These are phyloP conservation scores for Parasarocladium wereldwijsianum DNA, from an alignment of 2,329 filamentous ascomycete species.

Conservation along the genomic window DNA sequence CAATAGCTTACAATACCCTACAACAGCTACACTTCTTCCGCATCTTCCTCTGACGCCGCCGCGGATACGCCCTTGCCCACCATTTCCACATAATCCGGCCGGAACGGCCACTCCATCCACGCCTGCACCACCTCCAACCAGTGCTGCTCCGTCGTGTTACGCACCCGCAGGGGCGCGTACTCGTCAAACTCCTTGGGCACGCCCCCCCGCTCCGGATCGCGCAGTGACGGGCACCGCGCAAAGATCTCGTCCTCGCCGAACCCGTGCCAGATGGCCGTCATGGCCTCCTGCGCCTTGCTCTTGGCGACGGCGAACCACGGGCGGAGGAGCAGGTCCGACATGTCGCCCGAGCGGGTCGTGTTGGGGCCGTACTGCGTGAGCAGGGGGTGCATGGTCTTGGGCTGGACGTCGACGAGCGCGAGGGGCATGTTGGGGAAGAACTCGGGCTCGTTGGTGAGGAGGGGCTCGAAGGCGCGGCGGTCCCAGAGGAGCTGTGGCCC, in stretches of 20 bases:
- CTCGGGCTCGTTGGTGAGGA: constrained; percentile 42
- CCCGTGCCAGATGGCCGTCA: constrained; percentile 44
- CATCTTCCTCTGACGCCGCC: constrained; percentile 9
- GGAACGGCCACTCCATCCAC: constrained; percentile 54
- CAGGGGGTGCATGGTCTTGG: constrained; percentile 34
- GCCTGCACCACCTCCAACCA: constrained; percentile 41
- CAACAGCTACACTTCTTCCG: too few relatives aligned
- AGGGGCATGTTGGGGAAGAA: constrained; percentile 48
- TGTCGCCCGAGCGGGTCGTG: constrained; percentile 28
- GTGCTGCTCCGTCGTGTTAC: constrained; percentile 38
- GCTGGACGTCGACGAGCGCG: constrained; percentile 52
- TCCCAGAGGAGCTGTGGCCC: constrained; percentile 51
- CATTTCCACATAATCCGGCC: constrained; percentile 32
- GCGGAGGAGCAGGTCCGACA: constrained; percentile 32
- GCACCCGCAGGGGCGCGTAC: constrained; percentile 25
- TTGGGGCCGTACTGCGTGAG: constrained; percentile 28
- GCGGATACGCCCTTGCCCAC: constrained; percentile 26
- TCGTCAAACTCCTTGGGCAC: constrained; percentile 20
- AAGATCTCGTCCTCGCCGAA: constrained; percentile 35
- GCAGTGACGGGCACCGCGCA: constrained; percentile 30
- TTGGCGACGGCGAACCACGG: constrained; percentile 27
- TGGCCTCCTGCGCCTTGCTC: constrained; percentile 24
- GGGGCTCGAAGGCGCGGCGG: constrained; percentile 53
- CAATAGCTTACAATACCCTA: constrained; percentile 8
- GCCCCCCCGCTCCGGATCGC: constrained; percentile 33